These are phyloP conservation scores for Piper longum DNA, from an alignment of 164 flowering plant genomes.

Conservation along the genomic window DNA sequence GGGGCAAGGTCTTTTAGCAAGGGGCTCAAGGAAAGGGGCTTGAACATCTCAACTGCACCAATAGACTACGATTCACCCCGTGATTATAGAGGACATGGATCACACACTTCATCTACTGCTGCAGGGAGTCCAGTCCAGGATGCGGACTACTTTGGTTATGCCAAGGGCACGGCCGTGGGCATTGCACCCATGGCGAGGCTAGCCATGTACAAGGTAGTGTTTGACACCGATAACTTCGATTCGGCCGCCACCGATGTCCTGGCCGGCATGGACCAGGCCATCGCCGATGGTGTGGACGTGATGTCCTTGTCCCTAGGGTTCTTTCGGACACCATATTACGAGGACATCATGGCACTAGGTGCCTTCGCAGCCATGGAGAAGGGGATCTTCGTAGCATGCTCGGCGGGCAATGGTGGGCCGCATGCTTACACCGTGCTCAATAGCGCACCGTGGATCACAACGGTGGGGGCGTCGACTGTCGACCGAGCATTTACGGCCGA, in stretches of 20 bases:
- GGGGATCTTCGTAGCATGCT: slow-evolving; percentile 17
- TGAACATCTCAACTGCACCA: not conserved
- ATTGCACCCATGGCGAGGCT: slow-evolving; percentile 4
- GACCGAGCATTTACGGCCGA: slow-evolving; percentile 11
- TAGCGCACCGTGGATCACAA: slow-evolving; percentile 1
- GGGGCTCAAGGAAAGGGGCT: slow-evolving; percentile 5
- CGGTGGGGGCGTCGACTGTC: slow-evolving; percentile 15
- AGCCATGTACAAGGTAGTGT: slow-evolving; percentile 10
- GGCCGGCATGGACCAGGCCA: slow-evolving; percentile 15
- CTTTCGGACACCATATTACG: not conserved
- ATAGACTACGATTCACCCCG: slow-evolving; percentile 7
- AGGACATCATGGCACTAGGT: slow-evolving; percentile 5
- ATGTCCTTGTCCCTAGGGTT: slow-evolving; percentile 12
- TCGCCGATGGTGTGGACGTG: slow-evolving; percentile 13
- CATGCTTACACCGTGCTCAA: slow-evolving; percentile 4
- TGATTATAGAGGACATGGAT: slow-evolving; percentile 3
- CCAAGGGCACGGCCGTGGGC: slow-evolving; percentile 8
- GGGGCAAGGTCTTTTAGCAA: slow-evolving; percentile 5
- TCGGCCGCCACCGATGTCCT: slow-evolving; percentile 4
- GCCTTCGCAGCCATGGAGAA: slow-evolving; percentile 15
- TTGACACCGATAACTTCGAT: not conserved
- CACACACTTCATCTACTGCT: slow-evolving; percentile 23
- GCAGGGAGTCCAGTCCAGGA: slow-evolving; percentile 25
- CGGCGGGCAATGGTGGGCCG: slow-evolving; percentile 13
- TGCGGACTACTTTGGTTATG: slow-evolving; percentile 28